Percentiles rank a stretch among this genome's conserved stretches.
Evolutionary conservation across 2,329 filamentous ascomycete species (phyloP).

Genomic region (Lecanicillium sp.): DNA sequence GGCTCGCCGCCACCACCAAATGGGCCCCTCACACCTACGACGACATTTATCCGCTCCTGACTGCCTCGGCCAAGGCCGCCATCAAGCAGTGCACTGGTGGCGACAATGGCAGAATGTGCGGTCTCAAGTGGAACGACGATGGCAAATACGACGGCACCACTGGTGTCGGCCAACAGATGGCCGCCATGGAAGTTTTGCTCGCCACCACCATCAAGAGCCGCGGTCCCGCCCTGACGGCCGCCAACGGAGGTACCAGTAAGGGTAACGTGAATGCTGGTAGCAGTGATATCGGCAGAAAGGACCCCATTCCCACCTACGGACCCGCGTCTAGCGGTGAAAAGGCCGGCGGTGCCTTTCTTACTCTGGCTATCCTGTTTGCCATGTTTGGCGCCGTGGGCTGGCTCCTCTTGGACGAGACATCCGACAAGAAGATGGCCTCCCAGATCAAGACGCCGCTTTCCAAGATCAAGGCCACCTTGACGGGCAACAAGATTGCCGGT

Average conservation of each 20-base stretch:
- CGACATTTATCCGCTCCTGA: slow-evolving; percentile 47
- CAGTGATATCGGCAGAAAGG: slow-evolving; percentile 37
- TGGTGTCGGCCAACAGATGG: slow-evolving; percentile 67
- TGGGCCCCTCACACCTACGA: slow-evolving; percentile 55
- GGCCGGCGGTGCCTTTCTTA: slow-evolving; percentile 62
- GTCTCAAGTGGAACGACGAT: slow-evolving; percentile 50
- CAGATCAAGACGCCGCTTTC: slow-evolving; percentile 23
- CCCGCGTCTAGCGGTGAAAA: slow-evolving; percentile 52
- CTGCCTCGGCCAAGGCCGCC: slow-evolving; percentile 51
- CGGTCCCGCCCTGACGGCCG: slow-evolving; percentile 37
- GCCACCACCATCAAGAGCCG: slow-evolving; percentile 49
- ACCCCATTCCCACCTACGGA: slow-evolving; percentile 22
- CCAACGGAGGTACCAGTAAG: slow-evolving; percentile 52
- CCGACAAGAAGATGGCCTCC: slow-evolving; percentile 25
- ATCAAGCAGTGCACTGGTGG: slow-evolving; percentile 53
- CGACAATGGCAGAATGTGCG: slow-evolving; percentile 51
- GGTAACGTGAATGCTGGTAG: slow-evolving; percentile 42
- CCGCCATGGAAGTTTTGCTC: slow-evolving; percentile 58
- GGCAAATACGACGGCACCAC: slow-evolving; percentile 51
- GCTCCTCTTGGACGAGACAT: slow-evolving; percentile 44
- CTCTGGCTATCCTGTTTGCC: slow-evolving; percentile 48
- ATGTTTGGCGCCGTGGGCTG: slow-evolving; percentile 48
- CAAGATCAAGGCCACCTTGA: slow-evolving; percentile 15
- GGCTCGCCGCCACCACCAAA: slow-evolving; percentile 56
- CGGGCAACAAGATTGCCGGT: background rate